Evolutionary conservation across 805 yeast genomes (phyloP), one percentile per base, ranked within the genome.

Genomic region (Suhomyces sp.): DNA sequence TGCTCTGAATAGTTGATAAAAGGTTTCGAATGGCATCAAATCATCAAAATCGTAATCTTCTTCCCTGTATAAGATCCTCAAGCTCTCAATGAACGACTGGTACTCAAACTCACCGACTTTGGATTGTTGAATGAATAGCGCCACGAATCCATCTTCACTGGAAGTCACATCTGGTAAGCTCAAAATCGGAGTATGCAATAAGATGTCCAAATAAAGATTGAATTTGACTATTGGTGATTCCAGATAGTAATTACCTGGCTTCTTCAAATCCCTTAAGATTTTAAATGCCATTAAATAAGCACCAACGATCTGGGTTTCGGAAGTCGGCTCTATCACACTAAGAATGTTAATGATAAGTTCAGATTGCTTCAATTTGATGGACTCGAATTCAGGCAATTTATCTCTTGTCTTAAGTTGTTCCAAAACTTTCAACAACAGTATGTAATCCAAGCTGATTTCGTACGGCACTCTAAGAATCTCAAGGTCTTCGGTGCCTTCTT

Each of bases 1-100:
- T 0, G 83, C 79, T 16, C 73, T 56, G 11, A 42, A 46, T n/a
- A 66, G 46, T 34, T 63, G 65, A 36, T 37, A 42, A 17, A 53
- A 60, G 12, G 33, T 44, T 13, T 47, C 51, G 27, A 60, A 53
- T 0, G 51, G 22, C 4, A 56, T 36, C 14, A 51, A 33, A 2
- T 53, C 33, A 2, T 44, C 33, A 9, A 40, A 42, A 6, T 40
- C 13, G 4, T 26, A 14, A 12, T 17, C 24, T 14, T 25, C 24
- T 9, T 19, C 31, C 16, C 27, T 24, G 26, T 25, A 22, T 10
- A 21, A 13, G 11, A 11, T 19, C 10, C 19, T 12, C 14, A 33
- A 18, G 11, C 30, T 21, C 11, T 33, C 17, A 3, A 44, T 28
- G 3, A 42, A 36, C 7, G 36, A 43, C 6, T 35, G 28, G 25